Base-by-base conservation (phyloP, 2,329 filamentous ascomycete genomes). In the Pleoardoris graminearum region DNA sequence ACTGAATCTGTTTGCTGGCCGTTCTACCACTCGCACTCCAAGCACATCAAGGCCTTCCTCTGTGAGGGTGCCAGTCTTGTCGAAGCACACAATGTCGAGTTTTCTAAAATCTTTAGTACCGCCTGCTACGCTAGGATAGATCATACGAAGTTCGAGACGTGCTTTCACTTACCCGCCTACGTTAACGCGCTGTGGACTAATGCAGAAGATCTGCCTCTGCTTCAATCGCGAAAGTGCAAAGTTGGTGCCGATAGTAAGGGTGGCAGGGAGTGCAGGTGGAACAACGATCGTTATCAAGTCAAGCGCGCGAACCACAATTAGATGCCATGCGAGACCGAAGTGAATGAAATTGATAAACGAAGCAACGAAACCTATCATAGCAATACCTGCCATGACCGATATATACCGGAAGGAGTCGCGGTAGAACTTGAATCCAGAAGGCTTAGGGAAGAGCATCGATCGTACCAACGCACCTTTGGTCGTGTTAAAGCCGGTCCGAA, bases 221-320 rank as follows among this genome's bases (percentile, higher is more conserved):
- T 91, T 96, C 25, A 99, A 79, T 22, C 94, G 85, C 10, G 84
- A 87, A 1, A 99, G 78, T 2, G 94, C 95, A 72, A 99, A 99
- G 69, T 93, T 97, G 12, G 91, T 97, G 37, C 94, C 94, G 63
- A 99, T 99, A 0, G 91, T 96, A 42, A 99, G 80, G 0, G 94
- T 99, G 1, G 94, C 94, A 0, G 94, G 95, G 6, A 99, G 79
- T 7, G 94, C 94, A 16, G 94, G 94, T 14, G 94, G 94, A 0
- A 99, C 94, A 8, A 97, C 92, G 58, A 99, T 99, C 1, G 94
- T 99, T 64, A 99, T 97, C 50, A 99, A 76, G 77, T 99, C 94
- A 39, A 99, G 80, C 0, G 94, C 94, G 63, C 94, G 85, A 19
- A 97, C 86, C 57, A 99, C 84, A 56, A 99, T 97, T 43, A 96